Evolutionary conservation across 345 rosid species (phyloP).

Genomic region (Garcia nutans): DNA sequence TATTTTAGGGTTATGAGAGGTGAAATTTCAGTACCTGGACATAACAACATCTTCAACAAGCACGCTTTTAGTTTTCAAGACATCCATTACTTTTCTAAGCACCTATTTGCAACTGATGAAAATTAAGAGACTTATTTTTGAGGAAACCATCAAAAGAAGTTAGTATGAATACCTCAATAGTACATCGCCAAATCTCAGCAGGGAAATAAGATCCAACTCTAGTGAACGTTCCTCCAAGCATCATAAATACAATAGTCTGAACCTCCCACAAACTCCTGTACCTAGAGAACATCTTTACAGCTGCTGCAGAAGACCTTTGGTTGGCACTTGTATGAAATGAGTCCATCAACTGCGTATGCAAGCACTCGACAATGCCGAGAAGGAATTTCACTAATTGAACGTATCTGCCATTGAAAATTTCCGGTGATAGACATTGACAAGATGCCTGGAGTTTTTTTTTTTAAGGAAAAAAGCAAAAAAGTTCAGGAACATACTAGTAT

Average conservation of each 20-base stretch:
- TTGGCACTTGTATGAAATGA: constrained; percentile 35
- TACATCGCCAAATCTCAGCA: constrained; percentile 55
- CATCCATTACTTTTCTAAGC: constrained; percentile 78
- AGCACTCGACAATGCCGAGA: constrained; percentile 43
- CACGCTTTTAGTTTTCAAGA: constrained; percentile 54
- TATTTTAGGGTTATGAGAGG: background rate
- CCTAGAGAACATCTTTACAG: constrained; percentile 41
- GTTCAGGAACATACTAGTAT: background rate
- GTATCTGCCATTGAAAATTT: constrained; percentile 45
- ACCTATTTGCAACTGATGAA: constrained; percentile 43
- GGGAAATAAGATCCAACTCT: constrained; percentile 57
- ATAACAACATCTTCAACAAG: constrained; percentile 56
- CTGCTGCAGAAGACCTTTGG: constrained; percentile 35
- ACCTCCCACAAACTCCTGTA: constrained; percentile 60
- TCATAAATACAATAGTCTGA: constrained; percentile 48
- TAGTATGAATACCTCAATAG: constrained; percentile 50
- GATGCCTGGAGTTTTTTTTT: constrained; percentile 36
- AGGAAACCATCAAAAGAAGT: constrained; percentile 1
- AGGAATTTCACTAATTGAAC: constrained; percentile 64
- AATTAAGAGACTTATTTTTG: constrained; percentile 11
- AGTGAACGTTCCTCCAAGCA: constrained; percentile 66
- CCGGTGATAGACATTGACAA: constrained; percentile 39
- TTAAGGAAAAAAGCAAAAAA: background rate
- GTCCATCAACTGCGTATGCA: constrained; percentile 39
- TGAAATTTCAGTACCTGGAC: constrained; percentile 51